Evolutionary conservation across 2,329 filamentous ascomycete genomes (phyloP).

Genomic region (Biscogniauxia mediterranea): DNA sequence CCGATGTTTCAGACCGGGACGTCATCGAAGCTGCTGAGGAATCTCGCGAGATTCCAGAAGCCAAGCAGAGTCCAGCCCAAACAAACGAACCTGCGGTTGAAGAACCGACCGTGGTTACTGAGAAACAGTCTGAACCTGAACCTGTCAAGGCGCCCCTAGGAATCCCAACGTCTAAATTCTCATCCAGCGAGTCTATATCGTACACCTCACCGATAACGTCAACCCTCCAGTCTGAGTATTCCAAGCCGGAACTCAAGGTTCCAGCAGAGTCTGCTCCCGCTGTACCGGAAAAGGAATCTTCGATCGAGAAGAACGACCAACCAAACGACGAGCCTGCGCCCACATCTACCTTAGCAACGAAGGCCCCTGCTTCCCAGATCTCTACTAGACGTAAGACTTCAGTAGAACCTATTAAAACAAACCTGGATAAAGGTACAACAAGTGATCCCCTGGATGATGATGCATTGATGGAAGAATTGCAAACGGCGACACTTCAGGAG

Average conservation of each 20-base stretch:
- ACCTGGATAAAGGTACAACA: constrained; percentile 39
- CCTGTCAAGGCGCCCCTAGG: constrained; percentile 23
- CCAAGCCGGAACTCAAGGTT: constrained; percentile 37
- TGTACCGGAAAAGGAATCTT: constrained; percentile 9
- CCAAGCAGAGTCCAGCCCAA: constrained; percentile 15
- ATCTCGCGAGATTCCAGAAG: constrained; percentile 24
- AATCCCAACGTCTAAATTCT: constrained; percentile 28
- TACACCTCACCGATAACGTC: constrained; percentile 25
- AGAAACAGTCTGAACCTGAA: constrained; percentile 4
- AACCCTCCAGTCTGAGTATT: constrained; percentile 44
- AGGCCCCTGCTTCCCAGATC: constrained; percentile 28
- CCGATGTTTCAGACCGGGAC: constrained; percentile 19
- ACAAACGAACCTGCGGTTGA: constrained; percentile 13
- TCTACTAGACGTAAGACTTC: constrained; percentile 35
- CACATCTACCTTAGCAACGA: constrained; percentile 12
- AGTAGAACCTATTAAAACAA: constrained; percentile 57
- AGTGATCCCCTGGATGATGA: constrained; percentile 65
- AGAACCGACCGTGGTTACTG: constrained; percentile 16
- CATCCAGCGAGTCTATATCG: constrained; percentile 25
- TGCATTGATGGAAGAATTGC: constrained; percentile 79
- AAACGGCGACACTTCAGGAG: constrained; percentile 77
- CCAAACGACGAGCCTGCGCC: constrained; percentile 16
- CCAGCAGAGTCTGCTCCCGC: constrained; percentile 22
- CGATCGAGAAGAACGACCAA: constrained; percentile 5
- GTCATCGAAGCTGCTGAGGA: constrained; percentile 19